phyloP scores from a whole-genome alignment of 2,329 filamentous ascomycete genomes.

The Volutella citrinella region DNA sequence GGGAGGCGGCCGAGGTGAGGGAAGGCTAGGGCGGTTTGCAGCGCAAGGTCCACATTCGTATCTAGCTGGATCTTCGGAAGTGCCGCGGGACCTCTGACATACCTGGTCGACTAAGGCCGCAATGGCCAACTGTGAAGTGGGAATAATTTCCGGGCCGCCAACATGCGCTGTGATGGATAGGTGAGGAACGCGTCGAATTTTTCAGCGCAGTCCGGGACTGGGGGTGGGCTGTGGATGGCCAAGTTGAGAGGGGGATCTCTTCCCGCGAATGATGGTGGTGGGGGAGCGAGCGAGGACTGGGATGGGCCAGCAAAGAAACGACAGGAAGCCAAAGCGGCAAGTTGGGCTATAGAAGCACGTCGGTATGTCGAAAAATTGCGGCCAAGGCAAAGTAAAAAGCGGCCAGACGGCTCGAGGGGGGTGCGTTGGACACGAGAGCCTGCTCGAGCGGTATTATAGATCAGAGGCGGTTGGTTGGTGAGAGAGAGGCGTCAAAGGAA shows the following conservation, averaged over 20 bases:
- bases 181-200: constrained; percentile 21
- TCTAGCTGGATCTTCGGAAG: constrained; percentile 29
- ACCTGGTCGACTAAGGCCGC: constrained; percentile 27
- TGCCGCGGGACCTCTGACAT: constrained; percentile 27
- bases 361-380: too few species aligned
- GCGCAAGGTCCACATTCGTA: constrained; percentile 23
- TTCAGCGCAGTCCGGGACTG: constrained; percentile 10
- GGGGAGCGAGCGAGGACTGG: constrained; percentile 5
- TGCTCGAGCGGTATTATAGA: constrained; percentile 22
- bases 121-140: constrained; percentile 27
- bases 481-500: constrained; percentile 22
- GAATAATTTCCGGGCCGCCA: constrained; percentile 28
- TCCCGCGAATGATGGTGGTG: constrained; percentile 14
- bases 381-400: constrained; percentile 11
- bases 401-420: constrained; percentile 7
- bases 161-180: constrained; percentile 21
- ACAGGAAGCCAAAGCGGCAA: constrained; percentile 23
- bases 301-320: constrained; percentile 11
- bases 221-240: too few species aligned
- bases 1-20: constrained; percentile 19
- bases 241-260: constrained; percentile 17
- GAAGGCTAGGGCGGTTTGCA: constrained; percentile 18
- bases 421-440: constrained; percentile 12
- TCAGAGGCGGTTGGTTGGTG: constrained; percentile 17
- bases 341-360: constrained; percentile 18